phyloP scores from a whole-genome alignment of 106 monocot species.

The Dactylorhiza incarnata region DNA sequence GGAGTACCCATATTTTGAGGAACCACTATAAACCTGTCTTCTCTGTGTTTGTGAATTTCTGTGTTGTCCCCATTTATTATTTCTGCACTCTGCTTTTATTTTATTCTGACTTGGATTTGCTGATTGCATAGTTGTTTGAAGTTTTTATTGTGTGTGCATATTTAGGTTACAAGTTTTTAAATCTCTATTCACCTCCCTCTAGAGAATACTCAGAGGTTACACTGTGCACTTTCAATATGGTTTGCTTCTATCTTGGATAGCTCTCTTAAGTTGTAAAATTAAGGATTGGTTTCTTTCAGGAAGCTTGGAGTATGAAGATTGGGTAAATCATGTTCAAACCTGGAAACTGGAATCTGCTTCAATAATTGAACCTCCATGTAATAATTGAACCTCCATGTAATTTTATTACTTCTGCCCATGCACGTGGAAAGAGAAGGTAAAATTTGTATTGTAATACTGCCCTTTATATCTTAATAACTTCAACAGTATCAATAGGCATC shows the following conservation, averaged over 20 bases:
- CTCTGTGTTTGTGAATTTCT: no score
- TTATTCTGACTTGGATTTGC: no score
- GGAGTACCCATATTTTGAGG: no score
- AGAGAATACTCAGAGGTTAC: no score
- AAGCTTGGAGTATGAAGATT: conserved; percentile 87
- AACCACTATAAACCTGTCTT: no score
- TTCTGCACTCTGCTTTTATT: no score
- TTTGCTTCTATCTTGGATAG: neutral
- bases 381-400: conserved; percentile 89
- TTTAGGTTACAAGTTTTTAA: no score
- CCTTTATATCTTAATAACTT: neutral
- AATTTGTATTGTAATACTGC: neutral
- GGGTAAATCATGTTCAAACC: conserved; percentile 72
- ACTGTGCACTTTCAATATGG: no score
- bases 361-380: conserved; percentile 79
- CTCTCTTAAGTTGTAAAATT: neutral
- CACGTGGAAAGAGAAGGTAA: conserved; percentile 80
- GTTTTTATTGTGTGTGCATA: no score
- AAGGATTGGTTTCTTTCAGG: conserved; percentile 30
- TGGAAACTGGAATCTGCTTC: conserved; percentile 90
- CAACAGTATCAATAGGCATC: neutral
- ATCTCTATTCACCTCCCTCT: no score
- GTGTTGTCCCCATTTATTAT: no score
- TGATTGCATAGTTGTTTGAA: no score
- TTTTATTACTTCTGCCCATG: conserved; percentile 62